Base-by-base conservation (phyloP, 139 green algal species). In the Coccomyxa sp. region DNA sequence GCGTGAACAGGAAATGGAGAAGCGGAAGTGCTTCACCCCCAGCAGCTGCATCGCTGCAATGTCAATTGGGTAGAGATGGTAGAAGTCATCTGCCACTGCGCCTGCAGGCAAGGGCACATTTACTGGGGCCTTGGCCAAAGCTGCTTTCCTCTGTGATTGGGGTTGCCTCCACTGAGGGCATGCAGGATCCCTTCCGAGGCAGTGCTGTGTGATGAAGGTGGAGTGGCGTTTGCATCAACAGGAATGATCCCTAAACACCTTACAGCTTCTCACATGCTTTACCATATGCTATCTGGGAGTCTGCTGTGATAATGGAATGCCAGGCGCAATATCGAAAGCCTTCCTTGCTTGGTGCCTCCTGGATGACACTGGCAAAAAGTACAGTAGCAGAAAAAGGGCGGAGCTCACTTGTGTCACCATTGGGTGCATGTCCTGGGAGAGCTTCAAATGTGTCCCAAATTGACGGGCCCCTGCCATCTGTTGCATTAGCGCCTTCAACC, bases 1-100 rank as follows among this genome's bases (percentile, higher is more conserved):
- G 76, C 89, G 87, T 15, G 81, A 82, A 87, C 89, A 92, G 66
- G 84, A 87, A 45, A 92, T 84, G 25, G 82, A 88, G 45, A 92
- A 86, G 63, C 89, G 86, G 81, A 82, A 92, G 71, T 85, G 28
- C 75, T 77, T 77, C 17, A 77, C 67, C 21, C 89, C 89, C 79
- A 92, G 31, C 13, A 32, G 31, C 59, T 85, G 85, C 87, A 91
- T 90, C 0, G 88, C 38, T 30, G 83, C 38, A 60, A 92, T 85
- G 68, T 92, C 89, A 30, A 88, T 31, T 15, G 51, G 45, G 38
- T 85, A 91, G 31, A 80, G 79, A 80, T 91, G 84, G 68, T 77
- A 77, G 13, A 31, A 88, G 63, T 92, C 84, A n/a, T 71, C 80
- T 0, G 88, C 86, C 14, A 88, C 81, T 68, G 90, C 87, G 14